Evolutionary conservation across 257 asterid species (phyloP), one percentile per base, ranked within the genome.

Genomic region (Nicotiana otophora): DNA sequence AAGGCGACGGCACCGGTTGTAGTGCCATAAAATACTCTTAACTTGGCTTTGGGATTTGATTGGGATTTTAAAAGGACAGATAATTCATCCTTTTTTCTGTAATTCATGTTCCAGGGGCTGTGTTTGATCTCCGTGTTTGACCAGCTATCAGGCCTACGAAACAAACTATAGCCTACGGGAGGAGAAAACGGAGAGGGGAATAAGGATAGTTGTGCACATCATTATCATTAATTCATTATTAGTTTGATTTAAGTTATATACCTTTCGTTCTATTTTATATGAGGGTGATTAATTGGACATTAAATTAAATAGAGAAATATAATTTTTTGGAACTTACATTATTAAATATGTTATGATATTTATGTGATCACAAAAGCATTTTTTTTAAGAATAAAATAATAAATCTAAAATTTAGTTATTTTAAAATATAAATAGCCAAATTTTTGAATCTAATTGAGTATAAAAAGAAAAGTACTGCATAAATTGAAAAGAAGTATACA

Each of bases 1-100:
- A 92, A 90, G 94, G 96, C 87, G 90, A 90, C 96, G 96, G 96
- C 92, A 86, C 87, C 80, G 63, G 60, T 51, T 75, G 60, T 51
- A 75, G 80, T 0, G 39, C 88, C 70, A 23, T 76, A 77, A 77
- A 64, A 81, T 36, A 26, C 16, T 76, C 53, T 79, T 34, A 26
- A 17, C 31, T 28, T 39, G 78, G 42, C 63, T 75, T 75, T 51
- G 80, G 63, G 80, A 75, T 75, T 15, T 69, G 57, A n/a, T 69
- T 69, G 78, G 78, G 78, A 69, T 69, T 74, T 23, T 53, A 62
- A 57, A 68, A 31, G 53, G 80, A 81, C 23, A 58, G 31, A 30
- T 34, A 8, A 67, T 84, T 14, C 26, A 51, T 51, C 42, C 42
- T 48, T 23, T 48, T 48, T 74, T 74, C 63, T 46, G 61, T 74